These are phyloP conservation scores for Mortierella sp. DNA, from an alignment of 371 early-diverging fungal species.

Conservation along the genomic window DNA sequence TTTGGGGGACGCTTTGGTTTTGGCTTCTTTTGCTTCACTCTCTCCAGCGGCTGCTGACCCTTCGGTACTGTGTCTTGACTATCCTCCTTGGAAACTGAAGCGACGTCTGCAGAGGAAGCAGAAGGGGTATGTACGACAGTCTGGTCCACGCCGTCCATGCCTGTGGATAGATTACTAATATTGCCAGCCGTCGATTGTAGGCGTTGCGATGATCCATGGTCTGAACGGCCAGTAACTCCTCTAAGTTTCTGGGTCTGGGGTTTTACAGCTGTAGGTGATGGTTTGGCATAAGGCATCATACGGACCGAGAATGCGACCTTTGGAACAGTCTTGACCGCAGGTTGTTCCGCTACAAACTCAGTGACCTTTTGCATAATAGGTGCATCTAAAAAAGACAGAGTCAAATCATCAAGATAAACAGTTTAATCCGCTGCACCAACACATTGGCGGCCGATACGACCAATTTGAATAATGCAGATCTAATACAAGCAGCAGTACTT, in stretches of 20 bases:
- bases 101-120: neutral
- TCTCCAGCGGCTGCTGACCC: neutral
- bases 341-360: neutral
- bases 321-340: constrained; percentile 15
- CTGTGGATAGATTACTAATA: neutral
- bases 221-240: neutral
- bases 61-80: neutral
- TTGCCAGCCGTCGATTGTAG: neutral
- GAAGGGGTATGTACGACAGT: neutral
- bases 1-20: constrained; percentile 20
- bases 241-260: neutral
- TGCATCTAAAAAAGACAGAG: constrained; percentile 16
- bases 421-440: neutral
- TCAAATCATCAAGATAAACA: neutral
- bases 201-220: neutral
- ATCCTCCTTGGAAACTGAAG: neutral
- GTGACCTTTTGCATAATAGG: constrained; percentile 21
- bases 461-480: neutral
- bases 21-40: neutral
- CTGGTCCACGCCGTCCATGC: neutral
- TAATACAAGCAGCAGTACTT: neutral
- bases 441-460: too few relatives aligned
- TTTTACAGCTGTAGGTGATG: constrained; percentile 1
- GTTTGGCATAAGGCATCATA: constrained; percentile 13
- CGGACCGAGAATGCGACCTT: constrained; percentile 28